Conservation (phyloP, 495 filamentous ascomycete species). For the Penicillium waksmanii region DNA sequence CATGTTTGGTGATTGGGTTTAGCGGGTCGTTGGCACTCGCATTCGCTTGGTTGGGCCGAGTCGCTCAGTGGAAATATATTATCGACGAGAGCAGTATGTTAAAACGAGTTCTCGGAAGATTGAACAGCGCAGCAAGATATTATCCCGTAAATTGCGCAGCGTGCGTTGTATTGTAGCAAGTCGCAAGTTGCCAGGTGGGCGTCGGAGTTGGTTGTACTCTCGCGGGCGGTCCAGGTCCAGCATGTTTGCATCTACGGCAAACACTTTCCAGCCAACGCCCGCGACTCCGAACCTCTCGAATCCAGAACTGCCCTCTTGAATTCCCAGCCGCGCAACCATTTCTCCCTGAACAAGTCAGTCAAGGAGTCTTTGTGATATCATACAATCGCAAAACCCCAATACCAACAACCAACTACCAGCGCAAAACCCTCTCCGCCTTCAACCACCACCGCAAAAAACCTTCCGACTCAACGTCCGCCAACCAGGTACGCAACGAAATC, state of each 20-base stretch:
- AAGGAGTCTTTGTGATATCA: background rate
- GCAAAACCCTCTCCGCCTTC: background rate
- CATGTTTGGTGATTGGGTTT: constrained; percentile 39
- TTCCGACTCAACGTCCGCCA: constrained; percentile 16
- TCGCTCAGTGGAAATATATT: too few relatives aligned
- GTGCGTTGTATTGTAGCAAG: background rate
- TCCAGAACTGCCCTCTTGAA: constrained; percentile 5
- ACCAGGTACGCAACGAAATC: constrained; percentile 21
- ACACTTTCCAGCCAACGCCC: constrained; percentile 28
- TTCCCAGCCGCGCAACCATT: background rate
- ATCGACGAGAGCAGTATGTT: too few relatives aligned
- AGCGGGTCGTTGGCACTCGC: constrained; percentile 2
- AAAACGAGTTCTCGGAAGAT: background rate
- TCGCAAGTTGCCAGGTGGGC: constrained; percentile 27
- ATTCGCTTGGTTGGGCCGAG: background rate
- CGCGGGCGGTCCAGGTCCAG: background rate
- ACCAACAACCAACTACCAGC: background rate
- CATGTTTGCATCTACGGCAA: constrained; percentile 47
- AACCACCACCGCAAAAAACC: constrained; percentile 26
- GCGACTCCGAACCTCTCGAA: constrained; percentile 12
- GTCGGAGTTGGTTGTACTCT: constrained; percentile 13
- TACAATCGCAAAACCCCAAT: background rate
- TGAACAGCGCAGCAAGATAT: background rate
- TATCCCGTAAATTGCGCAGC: background rate
- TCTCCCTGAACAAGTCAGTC: background rate